phyloP scores from a whole-genome alignment of 257 asterid genomes.

The Henckelia pumila region DNA sequence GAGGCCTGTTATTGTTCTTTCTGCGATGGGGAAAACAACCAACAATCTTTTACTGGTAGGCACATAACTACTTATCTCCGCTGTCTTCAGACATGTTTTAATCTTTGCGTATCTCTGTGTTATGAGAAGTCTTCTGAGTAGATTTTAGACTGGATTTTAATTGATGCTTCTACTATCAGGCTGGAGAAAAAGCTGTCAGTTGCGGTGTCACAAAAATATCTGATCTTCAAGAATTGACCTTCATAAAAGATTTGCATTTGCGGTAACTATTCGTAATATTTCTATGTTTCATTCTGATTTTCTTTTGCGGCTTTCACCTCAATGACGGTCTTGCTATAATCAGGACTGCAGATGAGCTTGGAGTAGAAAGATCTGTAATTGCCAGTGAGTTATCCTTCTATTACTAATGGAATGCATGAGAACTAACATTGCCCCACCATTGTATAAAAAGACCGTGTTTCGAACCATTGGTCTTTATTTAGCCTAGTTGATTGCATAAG shows the following conservation, averaged over 20 bases:
- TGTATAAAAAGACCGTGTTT: constrained; percentile 11
- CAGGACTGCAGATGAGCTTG: constrained; percentile 79
- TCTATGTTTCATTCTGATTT: neutral
- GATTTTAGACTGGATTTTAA: neutral
- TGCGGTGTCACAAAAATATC: constrained; percentile 78
- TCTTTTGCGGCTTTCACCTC: constrained; percentile 11
- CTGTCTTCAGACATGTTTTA: neutral
- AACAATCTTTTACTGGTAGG: constrained; percentile 48
- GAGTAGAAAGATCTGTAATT: constrained; percentile 54
- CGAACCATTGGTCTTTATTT: neutral
- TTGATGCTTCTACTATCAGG: constrained; percentile 40
- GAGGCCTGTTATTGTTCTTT: constrained; percentile 61
- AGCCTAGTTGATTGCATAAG: neutral
- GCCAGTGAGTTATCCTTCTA: constrained; percentile 47
- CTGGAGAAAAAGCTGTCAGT: constrained; percentile 81
- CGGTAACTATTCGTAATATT: constrained; percentile 38
- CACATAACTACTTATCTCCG: too few species aligned
- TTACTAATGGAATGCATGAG: neutral
- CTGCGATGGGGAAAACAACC: constrained; percentile 72
- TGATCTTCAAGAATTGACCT: constrained; percentile 59
- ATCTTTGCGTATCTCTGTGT: neutral
- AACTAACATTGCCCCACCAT: neutral
- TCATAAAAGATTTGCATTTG: constrained; percentile 64
- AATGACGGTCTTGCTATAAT: constrained; percentile 25
- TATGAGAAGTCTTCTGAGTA: neutral